Percentiles rank a stretch among this genome's conserved stretches.
phyloP scores from a whole-genome alignment of 345 rosid species.

The Heritiera littoralis region DNA sequence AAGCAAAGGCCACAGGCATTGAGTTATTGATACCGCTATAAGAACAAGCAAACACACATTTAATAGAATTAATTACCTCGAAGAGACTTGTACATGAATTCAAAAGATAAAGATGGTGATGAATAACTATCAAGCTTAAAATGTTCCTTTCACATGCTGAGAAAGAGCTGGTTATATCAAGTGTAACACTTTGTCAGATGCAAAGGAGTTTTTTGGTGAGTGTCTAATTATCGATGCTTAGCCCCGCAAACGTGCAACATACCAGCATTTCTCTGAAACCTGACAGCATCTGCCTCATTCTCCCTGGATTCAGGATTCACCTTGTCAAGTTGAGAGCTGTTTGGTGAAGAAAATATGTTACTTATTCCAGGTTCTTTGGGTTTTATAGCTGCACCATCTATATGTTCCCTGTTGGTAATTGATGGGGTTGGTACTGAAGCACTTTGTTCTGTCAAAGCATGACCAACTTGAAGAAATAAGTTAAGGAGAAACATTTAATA shows the following conservation, averaged over 20 bases:
- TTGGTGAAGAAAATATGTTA: constrained; percentile 24
- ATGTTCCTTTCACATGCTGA: not conserved
- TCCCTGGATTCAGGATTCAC: not conserved
- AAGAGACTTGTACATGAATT: too few relatives aligned
- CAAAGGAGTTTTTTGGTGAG: not conserved
- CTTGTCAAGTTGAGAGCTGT: constrained; percentile 20
- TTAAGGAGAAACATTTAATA: not conserved
- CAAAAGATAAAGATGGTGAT: not conserved
- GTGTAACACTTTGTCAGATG: not conserved
- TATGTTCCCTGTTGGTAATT: constrained; percentile 17
- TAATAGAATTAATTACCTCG: not conserved
- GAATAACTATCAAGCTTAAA: not conserved
- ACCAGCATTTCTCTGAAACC: constrained; percentile 15
- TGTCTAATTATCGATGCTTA: not conserved
- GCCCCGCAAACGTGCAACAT: not conserved
- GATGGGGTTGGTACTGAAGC: constrained; percentile 28
- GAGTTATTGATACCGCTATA: not conserved
- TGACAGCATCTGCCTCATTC: constrained; percentile 20
- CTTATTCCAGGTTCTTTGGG: constrained; percentile 26
- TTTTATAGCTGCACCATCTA: constrained; percentile 26
- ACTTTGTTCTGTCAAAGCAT: constrained; percentile 15
- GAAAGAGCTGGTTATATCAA: not conserved
- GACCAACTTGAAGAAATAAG: constrained; percentile 15
- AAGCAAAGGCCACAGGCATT: not conserved
- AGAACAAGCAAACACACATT: not conserved